phyloP scores from a whole-genome alignment of 1,284 basidiomycete species.

The Microstroma glucosiphilum region DNA sequence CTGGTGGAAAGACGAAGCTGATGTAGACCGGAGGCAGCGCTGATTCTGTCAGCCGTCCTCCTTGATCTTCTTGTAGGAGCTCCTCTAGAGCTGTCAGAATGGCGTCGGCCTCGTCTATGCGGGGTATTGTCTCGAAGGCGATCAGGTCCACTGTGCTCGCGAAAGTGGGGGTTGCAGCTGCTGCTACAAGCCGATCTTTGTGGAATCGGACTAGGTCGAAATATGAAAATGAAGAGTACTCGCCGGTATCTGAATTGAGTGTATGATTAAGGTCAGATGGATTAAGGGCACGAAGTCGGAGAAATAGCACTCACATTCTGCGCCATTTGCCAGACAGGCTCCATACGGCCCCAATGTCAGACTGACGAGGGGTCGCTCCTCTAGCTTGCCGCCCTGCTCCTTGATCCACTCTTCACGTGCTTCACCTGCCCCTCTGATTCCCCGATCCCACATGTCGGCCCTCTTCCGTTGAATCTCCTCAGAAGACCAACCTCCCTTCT shows the following conservation, averaged over 20 bases:
- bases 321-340: conserved; percentile 33
- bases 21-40: conserved; percentile 27
- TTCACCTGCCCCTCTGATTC: conserved; percentile 30
- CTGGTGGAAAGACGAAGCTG: conserved; percentile 24
- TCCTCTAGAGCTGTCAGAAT: conserved; percentile 29
- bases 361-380: conserved; percentile 20
- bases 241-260: conserved; percentile 25
- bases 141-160: conserved; percentile 27
- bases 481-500: conserved; percentile 12
- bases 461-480: neutral
- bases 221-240: conserved; percentile 22
- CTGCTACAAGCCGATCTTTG: conserved; percentile 21
- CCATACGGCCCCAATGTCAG: conserved; percentile 41
- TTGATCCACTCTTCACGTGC: conserved; percentile 17
- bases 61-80: conserved; percentile 14
- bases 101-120: conserved; percentile 36
- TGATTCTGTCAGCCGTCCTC: conserved; percentile 10
- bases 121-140: conserved; percentile 39
- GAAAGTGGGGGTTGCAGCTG: conserved; percentile 23
- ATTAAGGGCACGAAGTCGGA: too few species aligned
- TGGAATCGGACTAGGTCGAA: conserved; percentile 33
- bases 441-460: conserved; percentile 12
- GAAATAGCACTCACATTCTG: conserved; percentile 18
- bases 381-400: neutral
- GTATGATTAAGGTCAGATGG: too few species aligned